Conservation (phyloP, 306 rosid genomes). For the Glycyrrhiza uralensis region DNA sequence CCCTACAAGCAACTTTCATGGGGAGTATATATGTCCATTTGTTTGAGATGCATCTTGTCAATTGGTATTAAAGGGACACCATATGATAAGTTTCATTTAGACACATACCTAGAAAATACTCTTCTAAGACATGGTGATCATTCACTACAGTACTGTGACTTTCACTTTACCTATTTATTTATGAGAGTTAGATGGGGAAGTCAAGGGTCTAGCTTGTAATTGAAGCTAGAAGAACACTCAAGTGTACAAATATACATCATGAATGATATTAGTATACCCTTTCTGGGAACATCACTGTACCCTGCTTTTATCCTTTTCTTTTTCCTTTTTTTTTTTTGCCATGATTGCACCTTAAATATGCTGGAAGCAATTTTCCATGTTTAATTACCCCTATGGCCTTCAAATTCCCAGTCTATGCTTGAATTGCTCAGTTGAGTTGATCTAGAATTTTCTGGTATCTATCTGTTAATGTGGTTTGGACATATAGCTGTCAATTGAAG, state of each 20-base stretch:
- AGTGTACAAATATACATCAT: not conserved
- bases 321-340: too few relatives aligned
- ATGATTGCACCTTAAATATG: too few relatives aligned
- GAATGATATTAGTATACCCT: not conserved
- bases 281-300: not conserved
- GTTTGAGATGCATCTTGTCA: not conserved
- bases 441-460: not conserved
- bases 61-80: not conserved
- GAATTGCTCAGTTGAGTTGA: not conserved
- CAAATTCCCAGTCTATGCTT: not conserved
- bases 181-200: not conserved
- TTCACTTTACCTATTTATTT: not conserved
- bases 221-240: not conserved
- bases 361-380: not conserved
- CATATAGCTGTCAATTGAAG: not conserved
- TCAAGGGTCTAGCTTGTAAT: not conserved
- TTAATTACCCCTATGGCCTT: too few relatives aligned
- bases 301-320: too few relatives aligned
- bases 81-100: not conserved
- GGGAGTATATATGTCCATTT: not conserved
- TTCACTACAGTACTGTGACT: too few relatives aligned
- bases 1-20: not conserved
- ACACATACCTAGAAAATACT: too few relatives aligned
- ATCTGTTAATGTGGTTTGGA: not conserved
- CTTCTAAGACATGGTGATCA: too few relatives aligned